phyloP scores from a whole-genome alignment of 768 basidiomycete species.

The Mycena venus region DNA sequence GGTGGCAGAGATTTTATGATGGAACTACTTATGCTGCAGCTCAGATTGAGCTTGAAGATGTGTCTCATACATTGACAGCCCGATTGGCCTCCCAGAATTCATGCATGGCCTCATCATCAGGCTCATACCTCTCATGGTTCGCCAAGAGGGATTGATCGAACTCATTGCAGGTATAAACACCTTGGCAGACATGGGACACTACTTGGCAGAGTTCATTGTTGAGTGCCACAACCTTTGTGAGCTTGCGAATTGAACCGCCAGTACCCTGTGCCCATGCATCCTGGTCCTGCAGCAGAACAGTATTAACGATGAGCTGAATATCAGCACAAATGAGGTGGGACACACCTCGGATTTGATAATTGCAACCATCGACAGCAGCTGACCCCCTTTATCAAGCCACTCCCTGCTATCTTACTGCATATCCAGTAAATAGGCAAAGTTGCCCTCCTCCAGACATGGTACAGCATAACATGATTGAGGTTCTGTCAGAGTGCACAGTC shows the following conservation, averaged over 20 bases:
- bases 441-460: slow-evolving; percentile 1
- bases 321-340: background rate
- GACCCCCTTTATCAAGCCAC: background rate
- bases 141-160: background rate
- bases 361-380: background rate
- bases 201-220: background rate
- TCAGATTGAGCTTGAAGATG: background rate
- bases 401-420: background rate
- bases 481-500: background rate
- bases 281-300: background rate
- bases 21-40: background rate
- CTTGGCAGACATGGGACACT: background rate
- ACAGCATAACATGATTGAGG: background rate
- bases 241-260: background rate
- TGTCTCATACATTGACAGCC: background rate
- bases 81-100: background rate
- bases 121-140: slow-evolving; percentile 11
- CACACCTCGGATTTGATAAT: slow-evolving; percentile 20
- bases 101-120: slow-evolving; percentile 9
- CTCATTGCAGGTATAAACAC: slow-evolving; percentile 3
- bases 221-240: slow-evolving; percentile 2
- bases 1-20: no score
- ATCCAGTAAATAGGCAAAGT: background rate
- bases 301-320: background rate
- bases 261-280: slow-evolving; percentile 3